Base-by-base conservation (phyloP, 352 stramenopile species). In the Globisporangium parvum region DNA sequence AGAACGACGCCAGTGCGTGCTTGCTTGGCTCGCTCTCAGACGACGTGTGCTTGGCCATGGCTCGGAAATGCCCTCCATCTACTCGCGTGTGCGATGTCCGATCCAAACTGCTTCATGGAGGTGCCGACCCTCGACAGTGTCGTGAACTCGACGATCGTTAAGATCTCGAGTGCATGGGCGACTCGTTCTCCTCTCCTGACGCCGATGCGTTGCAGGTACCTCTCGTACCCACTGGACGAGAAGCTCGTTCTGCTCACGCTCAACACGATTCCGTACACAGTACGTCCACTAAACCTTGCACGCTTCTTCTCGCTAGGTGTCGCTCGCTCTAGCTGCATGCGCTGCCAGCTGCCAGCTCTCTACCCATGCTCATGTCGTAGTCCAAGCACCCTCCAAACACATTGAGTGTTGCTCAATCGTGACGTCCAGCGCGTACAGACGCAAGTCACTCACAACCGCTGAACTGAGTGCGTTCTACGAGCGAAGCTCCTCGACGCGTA, bases 251-350 rank as follows among this genome's bases (percentile, higher is more conserved):
- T 94, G 44, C 70, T 93, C 53, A 88, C 82, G 15, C 67, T 94
- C 45, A 94, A 94, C 62, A 93, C 85, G 0, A 60, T 93, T 2
- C 77, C 80, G 0, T 94, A 93, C 60, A 88, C 84, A 67, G 81
- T 91, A 57, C 31, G 75, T 60, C 28, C n/a, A n/a, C n/a, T n/a
- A n/a, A n/a, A n/a, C n/a, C n/a, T n/a, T n/a, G n/a, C n/a, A n/a
- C n/a, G n/a, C n/a, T n/a, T n/a, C n/a, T n/a, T n/a, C n/a, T n/a
- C n/a, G n/a, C n/a, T n/a, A n/a, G n/a, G n/a, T n/a, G n/a, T n/a
- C n/a, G n/a, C n/a, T n/a, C n/a, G n/a, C n/a, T n/a, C n/a, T n/a
- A n/a, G n/a, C n/a, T n/a, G n/a, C n/a, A n/a, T n/a, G n/a, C n/a
- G n/a, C n/a, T n/a, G n/a, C n/a, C n/a, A n/a, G n/a, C n/a, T n/a